phyloP scores from a whole-genome alignment of 139 green algal genomes.

The Ostreobium quekettii region DNA sequence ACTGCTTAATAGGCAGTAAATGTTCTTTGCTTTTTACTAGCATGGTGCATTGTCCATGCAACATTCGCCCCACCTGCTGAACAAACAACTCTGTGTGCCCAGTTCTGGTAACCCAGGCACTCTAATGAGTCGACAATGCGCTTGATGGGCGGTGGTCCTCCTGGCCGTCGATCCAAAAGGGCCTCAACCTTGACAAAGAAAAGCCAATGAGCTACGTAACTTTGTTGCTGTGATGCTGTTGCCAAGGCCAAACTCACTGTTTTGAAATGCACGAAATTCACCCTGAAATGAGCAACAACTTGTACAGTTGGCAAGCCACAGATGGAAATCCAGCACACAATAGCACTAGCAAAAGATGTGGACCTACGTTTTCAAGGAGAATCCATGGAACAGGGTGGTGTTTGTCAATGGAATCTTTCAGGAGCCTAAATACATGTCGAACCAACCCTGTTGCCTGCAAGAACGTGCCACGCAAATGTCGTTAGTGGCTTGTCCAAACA shows the following conservation, averaged over 20 bases:
- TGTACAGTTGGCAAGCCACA: no score
- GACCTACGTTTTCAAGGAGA: constrained; percentile 80
- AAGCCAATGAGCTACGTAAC: no score
- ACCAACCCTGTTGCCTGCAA: constrained; percentile 62
- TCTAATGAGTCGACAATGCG: constrained; percentile 54
- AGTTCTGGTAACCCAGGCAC: constrained; percentile 63
- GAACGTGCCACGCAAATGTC: not conserved
- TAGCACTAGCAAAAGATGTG: no score
- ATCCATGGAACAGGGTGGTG: constrained; percentile 66
- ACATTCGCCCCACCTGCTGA: constrained; percentile 46
- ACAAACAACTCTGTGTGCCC: constrained; percentile 65
- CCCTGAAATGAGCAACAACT: no score
- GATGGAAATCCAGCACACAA: no score
- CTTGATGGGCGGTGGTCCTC: constrained; percentile 38
- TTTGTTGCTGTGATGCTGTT: no score
- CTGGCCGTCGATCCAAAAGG: constrained; percentile 48
- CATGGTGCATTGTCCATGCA: no score
- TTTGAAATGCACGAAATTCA: no score
- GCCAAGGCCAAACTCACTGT: no score
- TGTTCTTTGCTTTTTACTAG: no score
- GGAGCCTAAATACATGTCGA: constrained; percentile 74
- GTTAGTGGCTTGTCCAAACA: no score
- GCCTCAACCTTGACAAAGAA: constrained; percentile 82
- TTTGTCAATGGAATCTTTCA: constrained; percentile 37
- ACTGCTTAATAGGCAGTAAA: no score